A percentile compares a stretch with the other conserved stretches of the same genome.
phyloP scores from a whole-genome alignment of 2,329 filamentous ascomycete genomes.

The Bipolaris cookei region DNA sequence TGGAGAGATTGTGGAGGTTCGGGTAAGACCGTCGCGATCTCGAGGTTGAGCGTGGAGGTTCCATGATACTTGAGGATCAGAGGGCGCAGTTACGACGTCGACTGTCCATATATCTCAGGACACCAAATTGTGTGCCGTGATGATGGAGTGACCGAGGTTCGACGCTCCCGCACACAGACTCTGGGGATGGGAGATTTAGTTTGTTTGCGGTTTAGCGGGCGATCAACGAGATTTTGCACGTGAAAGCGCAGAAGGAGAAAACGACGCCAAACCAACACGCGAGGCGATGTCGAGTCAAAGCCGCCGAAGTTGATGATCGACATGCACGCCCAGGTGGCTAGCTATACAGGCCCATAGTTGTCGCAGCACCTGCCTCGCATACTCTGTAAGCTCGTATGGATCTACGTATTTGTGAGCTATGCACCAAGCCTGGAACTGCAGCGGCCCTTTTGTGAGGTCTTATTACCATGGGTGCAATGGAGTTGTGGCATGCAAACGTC shows the following conservation, averaged over 20 bases:
- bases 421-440: not conserved
- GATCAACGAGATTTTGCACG: conserved; percentile 26
- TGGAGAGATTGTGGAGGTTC: conserved; percentile 64
- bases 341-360: not conserved
- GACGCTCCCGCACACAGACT: conserved; percentile 26
- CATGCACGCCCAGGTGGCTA: not conserved
- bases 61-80: conserved; percentile 24
- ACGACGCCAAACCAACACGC: not conserved
- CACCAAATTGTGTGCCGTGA: conserved; percentile 9
- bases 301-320: not conserved
- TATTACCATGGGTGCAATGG: not conserved
- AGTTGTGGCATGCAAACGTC: not conserved
- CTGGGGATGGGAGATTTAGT: conserved; percentile 25
- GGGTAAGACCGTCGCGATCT: conserved; percentile 62
- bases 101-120: not conserved
- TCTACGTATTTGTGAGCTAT: not conserved
- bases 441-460: not conserved
- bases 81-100: not conserved
- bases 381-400: not conserved
- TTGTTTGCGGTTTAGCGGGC: conserved; percentile 21
- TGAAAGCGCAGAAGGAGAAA: conserved; percentile 22
- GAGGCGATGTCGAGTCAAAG: not conserved
- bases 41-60: conserved; percentile 32
- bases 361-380: not conserved
- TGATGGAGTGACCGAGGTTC: conserved; percentile 38